A percentile compares a stretch with the other conserved stretches of the same genome.
These are phyloP conservation scores for Fusarium poae DNA, from an alignment of 2,329 filamentous ascomycete species.

Conservation along the genomic window DNA sequence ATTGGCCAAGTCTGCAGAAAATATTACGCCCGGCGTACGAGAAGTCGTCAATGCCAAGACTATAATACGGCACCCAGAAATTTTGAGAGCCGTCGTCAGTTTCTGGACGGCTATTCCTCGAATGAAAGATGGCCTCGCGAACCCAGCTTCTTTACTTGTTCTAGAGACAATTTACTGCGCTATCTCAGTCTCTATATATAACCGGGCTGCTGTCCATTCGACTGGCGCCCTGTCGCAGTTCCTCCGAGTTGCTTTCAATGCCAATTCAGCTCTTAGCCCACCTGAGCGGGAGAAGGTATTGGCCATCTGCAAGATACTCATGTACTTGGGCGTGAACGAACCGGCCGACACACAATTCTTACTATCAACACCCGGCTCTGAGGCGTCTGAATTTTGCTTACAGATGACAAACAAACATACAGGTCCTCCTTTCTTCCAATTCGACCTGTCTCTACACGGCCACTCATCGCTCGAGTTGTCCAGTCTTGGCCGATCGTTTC, in stretches of 20 bases:
- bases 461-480: conserved; percentile 91
- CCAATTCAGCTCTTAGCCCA: conserved; percentile 63
- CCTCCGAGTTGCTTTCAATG: conserved; percentile 70
- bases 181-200: conserved; percentile 73
- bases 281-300: conserved; percentile 71
- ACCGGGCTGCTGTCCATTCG: conserved; percentile 77
- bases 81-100: conserved; percentile 71
- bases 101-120: conserved; percentile 74
- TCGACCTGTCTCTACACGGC: conserved; percentile 89
- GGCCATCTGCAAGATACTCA: conserved; percentile 76
- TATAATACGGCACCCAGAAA: conserved; percentile 70
- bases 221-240: conserved; percentile 78
- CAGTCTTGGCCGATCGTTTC: conserved; percentile 86
- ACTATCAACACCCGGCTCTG: conserved; percentile 64
- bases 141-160: conserved; percentile 72
- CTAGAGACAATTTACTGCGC: conserved; percentile 73
- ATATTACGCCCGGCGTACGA: conserved; percentile 58
- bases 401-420: conserved; percentile 80
- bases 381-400: conserved; percentile 76
- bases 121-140: conserved; percentile 58
- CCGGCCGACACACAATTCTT: conserved; percentile 88
- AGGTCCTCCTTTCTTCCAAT: conserved; percentile 88
- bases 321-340: conserved; percentile 80
- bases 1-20: conserved; percentile 55
- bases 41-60: conserved; percentile 65